These are phyloP conservation scores for Fragilaria crotonensis DNA, from an alignment of 108 stramenopile species.

Conservation along the genomic window DNA sequence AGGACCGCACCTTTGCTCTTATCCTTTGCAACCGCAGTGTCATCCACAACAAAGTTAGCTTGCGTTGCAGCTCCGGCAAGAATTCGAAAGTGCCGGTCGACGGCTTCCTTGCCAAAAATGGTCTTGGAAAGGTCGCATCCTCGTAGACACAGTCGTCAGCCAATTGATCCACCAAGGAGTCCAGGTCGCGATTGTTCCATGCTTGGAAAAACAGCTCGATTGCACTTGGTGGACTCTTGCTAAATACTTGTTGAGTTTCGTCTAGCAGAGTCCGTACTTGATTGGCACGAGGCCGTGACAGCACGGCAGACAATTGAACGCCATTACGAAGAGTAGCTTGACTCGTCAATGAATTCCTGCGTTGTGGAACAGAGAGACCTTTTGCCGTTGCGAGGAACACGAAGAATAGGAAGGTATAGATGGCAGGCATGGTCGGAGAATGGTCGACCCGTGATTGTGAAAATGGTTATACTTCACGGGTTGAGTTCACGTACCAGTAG, in stretches of 20 bases:
- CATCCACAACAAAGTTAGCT: slow-evolving; percentile 1
- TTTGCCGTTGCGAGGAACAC: no score
- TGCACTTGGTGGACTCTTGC: no score
- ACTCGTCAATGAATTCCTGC: no score
- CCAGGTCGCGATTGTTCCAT: slow-evolving; percentile 28
- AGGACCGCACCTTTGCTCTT: slow-evolving; percentile 23
- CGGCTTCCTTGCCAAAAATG: background rate
- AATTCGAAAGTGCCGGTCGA: background rate
- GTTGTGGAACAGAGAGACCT: no score
- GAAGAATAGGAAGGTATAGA: no score
- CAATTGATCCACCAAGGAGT: slow-evolving; percentile 5
- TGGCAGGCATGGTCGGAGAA: no score
- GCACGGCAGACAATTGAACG: no score
- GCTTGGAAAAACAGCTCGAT: slow-evolving; percentile 5
- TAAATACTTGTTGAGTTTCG: no score
- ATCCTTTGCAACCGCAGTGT: background rate
- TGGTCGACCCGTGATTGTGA: no score
- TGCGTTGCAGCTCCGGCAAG: background rate
- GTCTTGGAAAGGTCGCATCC: slow-evolving; percentile 9
- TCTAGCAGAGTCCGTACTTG: background rate
- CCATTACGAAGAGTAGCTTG: no score
- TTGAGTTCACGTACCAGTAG: no score
- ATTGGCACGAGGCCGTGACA: background rate
- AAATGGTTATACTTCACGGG: no score
- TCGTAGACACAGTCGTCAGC: slow-evolving; percentile 19